These are phyloP conservation scores for Epichloe brachyelytri DNA, from an alignment of 2,329 filamentous ascomycete species.

Conservation along the genomic window DNA sequence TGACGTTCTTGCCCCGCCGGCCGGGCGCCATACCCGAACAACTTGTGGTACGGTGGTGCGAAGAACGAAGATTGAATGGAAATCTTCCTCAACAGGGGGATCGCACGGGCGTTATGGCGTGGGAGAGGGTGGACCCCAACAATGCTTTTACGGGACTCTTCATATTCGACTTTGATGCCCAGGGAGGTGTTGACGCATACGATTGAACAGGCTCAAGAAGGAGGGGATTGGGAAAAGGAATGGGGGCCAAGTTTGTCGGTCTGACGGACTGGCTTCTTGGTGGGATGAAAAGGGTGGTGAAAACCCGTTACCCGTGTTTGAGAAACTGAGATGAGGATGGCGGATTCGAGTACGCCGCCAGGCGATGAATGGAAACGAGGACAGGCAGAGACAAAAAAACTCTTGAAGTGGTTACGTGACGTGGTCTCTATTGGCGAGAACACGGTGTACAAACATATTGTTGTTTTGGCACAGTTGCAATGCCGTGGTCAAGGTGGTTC, in stretches of 20 bases:
- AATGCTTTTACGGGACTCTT: slow-evolving; percentile 85
- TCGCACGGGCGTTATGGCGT: slow-evolving; percentile 30
- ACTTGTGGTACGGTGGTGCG: slow-evolving; percentile 80
- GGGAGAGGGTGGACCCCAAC: slow-evolving; percentile 34
- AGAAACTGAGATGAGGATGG: slow-evolving; percentile 14
- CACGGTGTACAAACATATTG: background rate
- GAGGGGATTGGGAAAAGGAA: slow-evolving; percentile 65
- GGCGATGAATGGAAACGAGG: too few species aligned
- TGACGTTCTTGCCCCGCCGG: slow-evolving; percentile 33
- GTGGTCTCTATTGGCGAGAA: background rate
- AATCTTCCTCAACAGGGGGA: slow-evolving; percentile 23
- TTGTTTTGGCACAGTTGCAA: background rate
- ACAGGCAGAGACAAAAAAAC: too few species aligned
- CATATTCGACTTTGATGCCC: slow-evolving; percentile 85
- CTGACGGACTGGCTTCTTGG: slow-evolving; percentile 92
- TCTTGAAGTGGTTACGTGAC: too few species aligned
- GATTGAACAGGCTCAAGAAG: slow-evolving; percentile 85
- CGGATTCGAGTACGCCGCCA: background rate
- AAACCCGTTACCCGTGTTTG: slow-evolving; percentile 24
- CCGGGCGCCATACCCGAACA: slow-evolving; percentile 57
- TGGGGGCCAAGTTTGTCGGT: slow-evolving; percentile 74
- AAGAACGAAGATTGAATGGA: slow-evolving; percentile 20
- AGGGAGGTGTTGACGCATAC: slow-evolving; percentile 82
- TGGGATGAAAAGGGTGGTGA: slow-evolving; percentile 38
- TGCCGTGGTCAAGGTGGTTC: background rate